Evolutionary conservation across 768 basidiomycete species (phyloP).

Genomic region (Auricularia heimuer): DNA sequence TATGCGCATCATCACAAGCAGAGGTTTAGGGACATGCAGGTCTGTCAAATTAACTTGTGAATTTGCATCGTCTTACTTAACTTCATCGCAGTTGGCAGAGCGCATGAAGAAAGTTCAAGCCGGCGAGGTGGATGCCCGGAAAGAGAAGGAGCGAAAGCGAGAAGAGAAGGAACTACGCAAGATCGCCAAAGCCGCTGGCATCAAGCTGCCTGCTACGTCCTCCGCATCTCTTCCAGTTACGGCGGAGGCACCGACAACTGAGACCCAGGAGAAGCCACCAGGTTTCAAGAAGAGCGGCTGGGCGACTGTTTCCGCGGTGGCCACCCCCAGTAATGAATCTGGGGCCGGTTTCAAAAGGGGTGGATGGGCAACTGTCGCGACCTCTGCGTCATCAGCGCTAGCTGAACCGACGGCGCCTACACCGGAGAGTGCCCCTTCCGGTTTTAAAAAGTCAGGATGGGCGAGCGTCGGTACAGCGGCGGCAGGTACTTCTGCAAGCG

Average conservation of each 20-base stretch:
- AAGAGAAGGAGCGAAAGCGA: slow-evolving; percentile 77
- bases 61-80: neutral
- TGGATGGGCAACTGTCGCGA: slow-evolving; percentile 15
- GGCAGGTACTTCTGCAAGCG: neutral
- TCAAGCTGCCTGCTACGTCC: slow-evolving; percentile 42
- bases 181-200: slow-evolving; percentile 71
- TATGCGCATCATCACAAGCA: slow-evolving; percentile 83
- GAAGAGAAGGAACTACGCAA: slow-evolving; percentile 81
- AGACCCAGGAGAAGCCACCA: slow-evolving; percentile 14
- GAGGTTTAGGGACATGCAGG: slow-evolving; percentile 74
- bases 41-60: slow-evolving; percentile 37
- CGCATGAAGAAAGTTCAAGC: slow-evolving; percentile 42
- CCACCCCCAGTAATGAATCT: slow-evolving; percentile 7
- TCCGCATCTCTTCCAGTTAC: slow-evolving; percentile 11
- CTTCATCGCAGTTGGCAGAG: neutral
- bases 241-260: slow-evolving; percentile 7
- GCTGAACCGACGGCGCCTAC: neutral
- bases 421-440: neutral
- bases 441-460: neutral
- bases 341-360: slow-evolving; percentile 4
- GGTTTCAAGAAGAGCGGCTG: slow-evolving; percentile 41
- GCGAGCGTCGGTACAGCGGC: too few relatives aligned
- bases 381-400: slow-evolving; percentile 8
- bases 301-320: slow-evolving; percentile 33
- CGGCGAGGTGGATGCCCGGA: slow-evolving; percentile 55